Evolutionary conservation across 805 yeast genomes (phyloP), one percentile per base, ranked within the genome.

Genomic region (Starmerella apis): DNA sequence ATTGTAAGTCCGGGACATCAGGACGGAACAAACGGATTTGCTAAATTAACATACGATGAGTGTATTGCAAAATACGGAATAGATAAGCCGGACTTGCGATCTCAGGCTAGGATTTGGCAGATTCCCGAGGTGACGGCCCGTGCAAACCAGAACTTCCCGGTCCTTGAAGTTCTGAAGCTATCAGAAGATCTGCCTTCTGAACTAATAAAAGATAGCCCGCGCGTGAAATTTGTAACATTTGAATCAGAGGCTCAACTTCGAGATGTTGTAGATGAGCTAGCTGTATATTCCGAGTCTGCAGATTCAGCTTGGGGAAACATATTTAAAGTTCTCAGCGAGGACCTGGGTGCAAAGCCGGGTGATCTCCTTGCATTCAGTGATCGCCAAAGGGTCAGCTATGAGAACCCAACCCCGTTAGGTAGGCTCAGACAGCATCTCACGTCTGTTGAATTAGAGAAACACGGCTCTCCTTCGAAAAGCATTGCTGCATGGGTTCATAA

Each of bases 321-420:
- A 1, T 33, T 38, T n/a, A 18, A 27, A 11, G 18, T 0, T 47
- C 58, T 16, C 9, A 14, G 19, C 5, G 19, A 20, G 4, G 3
- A 7, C 2, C 13, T 16, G 9, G 28, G 16, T 18, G 20, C 86
- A 19, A 55, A 71, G 38, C 66, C 74, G 1, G 95, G 95, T 37
- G 95, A 86, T 63, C 68, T 85, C 2, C 61, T 92, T 28, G 90
- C 88, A 2, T 74, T 83, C 13, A 73, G 86, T n/a, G 84, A 83
- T n/a, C 73, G 97, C 53, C 76, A 83, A 1, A 60, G 63, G 13
- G 51, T 77, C 20, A 69, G 90, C 0, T 90, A 86, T 62, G 98
- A 90, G 61, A 90, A 86, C 61, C 97, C 97, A 19, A 92, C 97
- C 0, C 97, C 98, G 0, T 67, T 92, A 47, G 98, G 98, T 0